Percentiles rank a stretch among this genome's conserved stretches.
phyloP scores from a whole-genome alignment of 1,284 basidiomycete genomes.

The Heliocybe sulcata region DNA sequence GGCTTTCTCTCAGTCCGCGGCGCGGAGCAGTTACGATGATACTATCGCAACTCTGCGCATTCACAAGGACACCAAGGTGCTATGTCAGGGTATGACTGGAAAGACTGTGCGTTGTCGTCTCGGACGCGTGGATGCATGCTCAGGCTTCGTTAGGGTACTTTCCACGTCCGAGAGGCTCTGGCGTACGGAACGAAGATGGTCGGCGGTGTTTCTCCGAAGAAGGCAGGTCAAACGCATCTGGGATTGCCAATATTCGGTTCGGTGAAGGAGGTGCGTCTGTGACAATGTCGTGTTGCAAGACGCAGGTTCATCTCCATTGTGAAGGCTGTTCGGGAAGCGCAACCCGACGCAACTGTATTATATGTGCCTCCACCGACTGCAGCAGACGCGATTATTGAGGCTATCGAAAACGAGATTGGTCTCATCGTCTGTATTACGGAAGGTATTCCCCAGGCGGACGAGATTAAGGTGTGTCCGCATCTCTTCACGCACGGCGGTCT shows the following conservation, averaged over 20 bases:
- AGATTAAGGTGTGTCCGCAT: constrained; percentile 64
- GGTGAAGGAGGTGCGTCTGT: constrained; percentile 75
- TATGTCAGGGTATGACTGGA: constrained; percentile 93
- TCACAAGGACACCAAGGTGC: constrained; percentile 91
- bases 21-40: constrained; percentile 76
- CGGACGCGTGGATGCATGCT: background rate
- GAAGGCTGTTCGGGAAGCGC: constrained; percentile 77
- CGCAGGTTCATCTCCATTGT: background rate
- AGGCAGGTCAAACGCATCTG: constrained; percentile 93
- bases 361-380: constrained; percentile 93
- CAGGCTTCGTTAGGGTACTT: constrained; percentile 69
- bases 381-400: constrained; percentile 94
- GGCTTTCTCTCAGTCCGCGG: constrained; percentile 72
- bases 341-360: constrained; percentile 90
- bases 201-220: constrained; percentile 96
- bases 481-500: background rate
- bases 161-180: constrained; percentile 93
- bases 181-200: constrained; percentile 97
- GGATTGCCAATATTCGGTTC: constrained; percentile 93
- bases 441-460: constrained; percentile 94
- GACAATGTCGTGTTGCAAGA: background rate
- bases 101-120: constrained; percentile 73
- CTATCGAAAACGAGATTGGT: constrained; percentile 95
- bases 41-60: constrained; percentile 91
- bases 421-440: constrained; percentile 97